Conservation (phyloP, 768 basidiomycete species). For the Naganishia onofrii region DNA sequence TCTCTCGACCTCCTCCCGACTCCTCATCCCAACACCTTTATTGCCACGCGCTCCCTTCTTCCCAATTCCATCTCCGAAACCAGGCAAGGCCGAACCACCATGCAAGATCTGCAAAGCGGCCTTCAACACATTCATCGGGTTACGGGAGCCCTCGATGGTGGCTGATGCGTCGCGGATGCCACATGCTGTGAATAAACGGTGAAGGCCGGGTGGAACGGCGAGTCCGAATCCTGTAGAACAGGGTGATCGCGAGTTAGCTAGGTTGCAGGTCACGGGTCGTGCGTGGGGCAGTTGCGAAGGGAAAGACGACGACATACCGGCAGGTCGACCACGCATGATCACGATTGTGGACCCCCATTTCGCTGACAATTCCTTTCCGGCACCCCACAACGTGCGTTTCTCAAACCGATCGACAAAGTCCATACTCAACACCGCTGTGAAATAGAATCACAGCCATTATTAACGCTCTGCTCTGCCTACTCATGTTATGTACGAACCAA, state of each 20-base stretch:
- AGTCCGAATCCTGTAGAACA: slow-evolving; percentile 75
- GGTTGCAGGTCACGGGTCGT: neutral
- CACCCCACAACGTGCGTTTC: slow-evolving; percentile 85
- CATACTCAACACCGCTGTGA: slow-evolving; percentile 73
- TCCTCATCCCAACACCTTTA: slow-evolving; percentile 70
- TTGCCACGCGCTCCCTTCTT: slow-evolving; percentile 67
- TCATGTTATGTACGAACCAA: no score
- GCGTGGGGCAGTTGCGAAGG: neutral
- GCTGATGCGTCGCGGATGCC: slow-evolving; percentile 93
- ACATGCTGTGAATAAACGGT: slow-evolving; percentile 81
- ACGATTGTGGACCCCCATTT: slow-evolving; percentile 83
- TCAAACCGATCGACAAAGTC: slow-evolving; percentile 94
- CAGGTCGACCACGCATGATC: slow-evolving; percentile 62
- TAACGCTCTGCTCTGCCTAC: no score
- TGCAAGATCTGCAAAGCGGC: slow-evolving; percentile 77
- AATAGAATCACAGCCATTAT: no score
- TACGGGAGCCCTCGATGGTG: slow-evolving; percentile 91
- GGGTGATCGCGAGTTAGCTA: neutral
- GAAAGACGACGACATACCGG: slow-evolving; percentile 41
- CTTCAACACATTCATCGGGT: slow-evolving; percentile 81
- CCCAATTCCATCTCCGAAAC: slow-evolving; percentile 75
- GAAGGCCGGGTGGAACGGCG: slow-evolving; percentile 80
- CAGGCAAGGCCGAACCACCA: slow-evolving; percentile 63
- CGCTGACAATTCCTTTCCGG: slow-evolving; percentile 61
- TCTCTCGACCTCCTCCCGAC: slow-evolving; percentile 70